Conservation (phyloP, 768 basidiomycete genomes). For the Phaeolepiota aurea region DNA sequence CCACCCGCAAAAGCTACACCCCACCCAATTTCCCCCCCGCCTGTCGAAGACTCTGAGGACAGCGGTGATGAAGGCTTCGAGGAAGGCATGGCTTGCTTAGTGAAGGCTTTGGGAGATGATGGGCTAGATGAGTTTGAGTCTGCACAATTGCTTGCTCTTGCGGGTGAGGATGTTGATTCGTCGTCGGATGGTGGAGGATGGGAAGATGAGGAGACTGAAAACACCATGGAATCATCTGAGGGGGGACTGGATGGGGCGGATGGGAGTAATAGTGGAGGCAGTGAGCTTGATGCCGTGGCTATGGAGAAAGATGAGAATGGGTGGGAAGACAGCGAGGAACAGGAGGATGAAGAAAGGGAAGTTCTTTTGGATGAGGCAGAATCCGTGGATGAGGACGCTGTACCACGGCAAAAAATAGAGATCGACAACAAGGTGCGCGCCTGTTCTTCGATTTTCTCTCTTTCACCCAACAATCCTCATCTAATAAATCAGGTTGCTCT, state of each 20-base stretch:
- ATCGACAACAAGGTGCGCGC: conserved; percentile 69
- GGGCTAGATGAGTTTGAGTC: conserved; percentile 58
- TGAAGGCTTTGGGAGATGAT: conserved; percentile 55
- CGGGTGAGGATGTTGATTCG: conserved; percentile 12
- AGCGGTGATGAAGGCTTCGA: conserved; percentile 38
- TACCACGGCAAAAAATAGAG: conserved; percentile 77
- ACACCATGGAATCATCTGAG: conserved; percentile 21
- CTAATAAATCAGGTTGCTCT: conserved; percentile 57
- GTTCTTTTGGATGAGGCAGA: conserved; percentile 66
- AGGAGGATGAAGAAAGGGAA: conserved; percentile 28
- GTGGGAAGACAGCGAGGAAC: conserved; percentile 24
- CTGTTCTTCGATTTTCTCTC: not conserved
- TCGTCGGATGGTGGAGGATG: conserved; percentile 4
- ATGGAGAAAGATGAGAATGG: conserved; percentile 43
- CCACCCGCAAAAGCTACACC: too few species aligned
- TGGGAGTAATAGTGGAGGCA: conserved; percentile 39
- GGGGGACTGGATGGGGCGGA: conserved; percentile 20
- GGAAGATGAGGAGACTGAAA: conserved; percentile 10
- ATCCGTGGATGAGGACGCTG: conserved; percentile 69
- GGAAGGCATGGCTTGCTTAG: conserved; percentile 47
- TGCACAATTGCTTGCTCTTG: conserved; percentile 40
- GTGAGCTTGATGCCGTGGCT: conserved; percentile 40
- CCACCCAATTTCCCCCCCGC: too few species aligned
- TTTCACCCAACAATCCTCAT: not conserved
- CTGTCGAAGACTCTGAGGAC: conserved; percentile 6